These are phyloP conservation scores for Fusarium sp. DNA, from an alignment of 2,329 filamentous ascomycete species.

Conservation along the genomic window DNA sequence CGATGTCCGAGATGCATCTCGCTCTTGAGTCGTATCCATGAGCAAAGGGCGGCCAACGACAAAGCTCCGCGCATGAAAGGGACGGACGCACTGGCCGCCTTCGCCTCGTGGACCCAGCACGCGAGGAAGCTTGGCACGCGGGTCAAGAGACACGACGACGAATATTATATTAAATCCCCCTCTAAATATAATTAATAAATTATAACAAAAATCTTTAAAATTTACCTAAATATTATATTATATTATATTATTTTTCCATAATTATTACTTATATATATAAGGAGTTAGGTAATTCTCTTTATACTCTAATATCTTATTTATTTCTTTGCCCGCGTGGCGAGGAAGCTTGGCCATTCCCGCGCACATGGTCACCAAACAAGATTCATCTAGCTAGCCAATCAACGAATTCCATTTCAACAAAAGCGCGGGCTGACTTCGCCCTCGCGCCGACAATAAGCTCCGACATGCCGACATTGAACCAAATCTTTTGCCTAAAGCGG, in stretches of 20 bases:
- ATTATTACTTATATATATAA: no score
- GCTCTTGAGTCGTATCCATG: background rate
- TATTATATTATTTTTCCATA: no score
- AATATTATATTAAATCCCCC: no score
- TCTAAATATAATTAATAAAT: no score
- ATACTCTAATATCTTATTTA: no score
- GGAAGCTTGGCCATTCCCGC: background rate
- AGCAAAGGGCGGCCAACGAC: background rate
- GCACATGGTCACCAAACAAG: background rate
- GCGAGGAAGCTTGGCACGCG: background rate
- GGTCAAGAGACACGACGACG: no score
- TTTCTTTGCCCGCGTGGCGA: no score
- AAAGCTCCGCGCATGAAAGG: background rate
- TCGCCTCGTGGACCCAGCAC: background rate
- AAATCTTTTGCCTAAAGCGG: constrained; percentile 26
- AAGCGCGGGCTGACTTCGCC: constrained; percentile 5
- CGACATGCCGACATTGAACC: constrained; percentile 37
- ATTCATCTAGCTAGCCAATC: constrained; percentile 14
- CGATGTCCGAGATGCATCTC: constrained; percentile 1
- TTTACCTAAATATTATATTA: no score
- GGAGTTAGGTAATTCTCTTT: no score
- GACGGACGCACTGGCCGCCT: background rate
- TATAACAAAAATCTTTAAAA: no score
- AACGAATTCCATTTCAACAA: background rate
- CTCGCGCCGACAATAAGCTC: constrained; percentile 38